These are phyloP conservation scores for Aegilops speltoides DNA, from an alignment of 176 grass and related monocot species.

Conservation along the genomic window DNA sequence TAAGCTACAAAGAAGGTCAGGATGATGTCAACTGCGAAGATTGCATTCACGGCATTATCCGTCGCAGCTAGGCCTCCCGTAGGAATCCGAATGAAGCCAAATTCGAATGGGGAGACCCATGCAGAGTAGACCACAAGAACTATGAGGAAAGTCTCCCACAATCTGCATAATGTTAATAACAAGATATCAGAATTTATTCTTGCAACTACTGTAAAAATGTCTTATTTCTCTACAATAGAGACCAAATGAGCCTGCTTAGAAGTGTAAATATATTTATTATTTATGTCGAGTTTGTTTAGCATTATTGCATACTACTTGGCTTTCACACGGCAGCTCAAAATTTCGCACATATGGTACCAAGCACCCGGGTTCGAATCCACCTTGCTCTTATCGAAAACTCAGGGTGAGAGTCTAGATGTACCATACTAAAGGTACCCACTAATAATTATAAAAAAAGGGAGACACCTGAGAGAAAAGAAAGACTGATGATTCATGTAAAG, in stretches of 20 bases:
- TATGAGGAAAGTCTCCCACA: slow-evolving; percentile 84
- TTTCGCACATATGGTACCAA: background rate
- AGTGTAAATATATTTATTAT: background rate
- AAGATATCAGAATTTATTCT: slow-evolving; percentile 21
- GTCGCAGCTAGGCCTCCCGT: slow-evolving; percentile 52
- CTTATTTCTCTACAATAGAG: slow-evolving; percentile 11
- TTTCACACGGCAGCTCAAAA: background rate
- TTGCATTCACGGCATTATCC: slow-evolving; percentile 78
- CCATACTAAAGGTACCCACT: background rate
- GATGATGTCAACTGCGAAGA: slow-evolving; percentile 87
- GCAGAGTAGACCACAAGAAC: slow-evolving; percentile 89
- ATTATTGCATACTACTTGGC: background rate
- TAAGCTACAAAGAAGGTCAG: slow-evolving; percentile 95
- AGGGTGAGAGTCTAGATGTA: background rate
- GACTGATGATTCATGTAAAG: background rate
- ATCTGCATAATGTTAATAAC: slow-evolving; percentile 44
- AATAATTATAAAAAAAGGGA: background rate
- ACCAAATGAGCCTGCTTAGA: background rate
- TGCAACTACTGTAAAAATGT: background rate
- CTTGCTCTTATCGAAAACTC: background rate
- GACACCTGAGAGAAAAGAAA: background rate
- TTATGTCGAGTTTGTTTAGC: background rate
- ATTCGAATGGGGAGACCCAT: slow-evolving; percentile 95
- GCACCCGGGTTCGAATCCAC: background rate
- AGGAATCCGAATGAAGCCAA: slow-evolving; percentile 68